Percentiles rank a stretch among this genome's conserved stretches.
Evolutionary conservation across 805 yeast species (phyloP).

Genomic region (Wickerhamomyces queroliae): DNA sequence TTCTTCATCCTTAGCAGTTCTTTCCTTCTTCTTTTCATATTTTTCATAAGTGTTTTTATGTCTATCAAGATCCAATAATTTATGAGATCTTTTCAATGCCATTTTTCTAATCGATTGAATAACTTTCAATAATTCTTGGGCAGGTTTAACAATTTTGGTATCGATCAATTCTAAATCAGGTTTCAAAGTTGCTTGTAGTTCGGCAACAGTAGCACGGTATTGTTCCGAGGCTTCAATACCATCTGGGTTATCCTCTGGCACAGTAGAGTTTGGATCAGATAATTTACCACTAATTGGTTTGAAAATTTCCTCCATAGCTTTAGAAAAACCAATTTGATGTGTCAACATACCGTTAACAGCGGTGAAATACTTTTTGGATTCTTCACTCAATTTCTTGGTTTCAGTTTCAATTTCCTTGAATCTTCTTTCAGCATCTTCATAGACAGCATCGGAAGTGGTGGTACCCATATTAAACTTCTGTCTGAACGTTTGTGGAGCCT

Average conservation of each 20-base stretch:
- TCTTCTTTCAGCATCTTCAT: constrained; percentile 92
- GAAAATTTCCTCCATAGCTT: constrained; percentile 91
- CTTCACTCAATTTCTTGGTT: constrained; percentile 84
- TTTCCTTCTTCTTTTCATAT: constrained; percentile 76
- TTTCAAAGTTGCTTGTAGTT: constrained; percentile 75
- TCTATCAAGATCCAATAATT: constrained; percentile 90
- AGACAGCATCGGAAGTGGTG: constrained; percentile 77
- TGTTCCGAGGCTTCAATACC: constrained; percentile 94
- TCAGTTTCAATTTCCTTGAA: constrained; percentile 88
- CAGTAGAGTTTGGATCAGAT: constrained; percentile 81
- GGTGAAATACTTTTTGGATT: constrained; percentile 81
- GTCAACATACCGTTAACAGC: constrained; percentile 93
- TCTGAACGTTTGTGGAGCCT: constrained; percentile 86
- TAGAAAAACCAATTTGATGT: constrained; percentile 92
- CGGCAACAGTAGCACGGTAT: constrained; percentile 82
- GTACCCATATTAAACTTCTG: constrained; percentile 90
- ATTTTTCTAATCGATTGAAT: constrained; percentile 83
- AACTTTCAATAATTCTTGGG: constrained; percentile 81
- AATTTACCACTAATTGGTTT: constrained; percentile 92
- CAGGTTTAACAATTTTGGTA: constrained; percentile 82
- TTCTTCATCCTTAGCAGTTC: constrained; percentile 86
- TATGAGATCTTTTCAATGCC: constrained; percentile 94
- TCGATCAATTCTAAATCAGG: constrained; percentile 94
- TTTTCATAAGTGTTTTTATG: constrained; percentile 65
- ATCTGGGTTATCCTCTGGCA: constrained; percentile 93